Evolutionary conservation across 768 basidiomycete genomes (phyloP), one percentile per base, ranked within the genome.

Genomic region (Panaeolus papilionaceus): DNA sequence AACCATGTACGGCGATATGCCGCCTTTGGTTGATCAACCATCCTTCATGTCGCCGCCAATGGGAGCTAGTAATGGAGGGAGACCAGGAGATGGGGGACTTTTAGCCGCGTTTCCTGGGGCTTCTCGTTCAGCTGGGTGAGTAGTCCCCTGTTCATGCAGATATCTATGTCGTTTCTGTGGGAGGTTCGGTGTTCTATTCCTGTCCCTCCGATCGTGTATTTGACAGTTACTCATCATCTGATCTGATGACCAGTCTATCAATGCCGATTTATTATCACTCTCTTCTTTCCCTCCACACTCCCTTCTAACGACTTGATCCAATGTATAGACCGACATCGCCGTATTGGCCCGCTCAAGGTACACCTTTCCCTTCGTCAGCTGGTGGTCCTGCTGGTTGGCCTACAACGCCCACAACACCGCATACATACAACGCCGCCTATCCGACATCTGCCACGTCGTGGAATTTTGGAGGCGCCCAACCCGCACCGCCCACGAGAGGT

Each of bases 11-110:
- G 65, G 45, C 26, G 45, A 64, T 20, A 20, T 61, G 28, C 67
- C 70, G 44, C 67, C 70, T 2, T 51, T 76, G 4, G 77, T 76
- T 9, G 77, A 75, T 38, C 64, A 69, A 38, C 51, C 71, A 11
- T 61, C 69, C 2, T 76, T 79, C 51, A 77, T 78, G 6, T 77
- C 81, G 0, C 79, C 81, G 7, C 79, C 80, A 0, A 71, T 74
- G 10, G 79, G 79, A 26, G 76, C 76, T 26, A 72, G 73, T n/a
- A 71, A 75, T 18, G 79, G 78, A 1, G 79, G 78, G 3, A 74
- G 78, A 61, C 77, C 79, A 63, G 75, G 75, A 4, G 66, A 68
- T 2, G 47, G 47, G 2, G 20, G 47, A 1, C 23, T 49, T 18
- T 10, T 49, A 4, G 61, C 65, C n/a, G 66, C 66, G 7, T 58